Percentiles rank a stretch among this genome's conserved stretches.
Conservation (phyloP, 495 filamentous ascomycete species). For the Cercophora newfieldiana region DNA sequence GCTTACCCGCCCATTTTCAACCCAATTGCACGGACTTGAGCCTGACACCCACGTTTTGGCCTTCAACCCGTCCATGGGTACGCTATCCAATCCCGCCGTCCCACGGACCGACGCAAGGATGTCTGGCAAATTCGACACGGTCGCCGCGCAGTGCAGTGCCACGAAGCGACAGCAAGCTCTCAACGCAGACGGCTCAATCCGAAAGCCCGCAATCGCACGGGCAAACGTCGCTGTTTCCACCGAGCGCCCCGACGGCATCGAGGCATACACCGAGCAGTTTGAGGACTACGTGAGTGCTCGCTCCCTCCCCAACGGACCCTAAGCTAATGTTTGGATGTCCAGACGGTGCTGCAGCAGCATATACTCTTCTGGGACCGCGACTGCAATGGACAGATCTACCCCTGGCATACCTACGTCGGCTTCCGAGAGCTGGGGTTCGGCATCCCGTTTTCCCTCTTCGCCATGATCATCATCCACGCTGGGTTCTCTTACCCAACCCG, state of each 20-base stretch:
- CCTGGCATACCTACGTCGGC: conserved; percentile 53
- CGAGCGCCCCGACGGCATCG: conserved; percentile 35
- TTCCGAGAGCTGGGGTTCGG: conserved; percentile 55
- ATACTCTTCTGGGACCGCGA: conserved; percentile 51
- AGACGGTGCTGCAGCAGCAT: conserved; percentile 55
- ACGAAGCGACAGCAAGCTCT: conserved; percentile 21
- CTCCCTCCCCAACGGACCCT: not conserved
- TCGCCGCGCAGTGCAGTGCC: conserved; percentile 1
- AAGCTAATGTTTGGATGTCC: conserved; percentile 7
- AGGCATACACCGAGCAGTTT: conserved; percentile 11
- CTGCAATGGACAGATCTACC: conserved; percentile 53
- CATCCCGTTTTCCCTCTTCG: conserved; percentile 44
- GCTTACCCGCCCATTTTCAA: too few species aligned
- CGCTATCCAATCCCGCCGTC: too few species aligned
- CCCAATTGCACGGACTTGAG: too few species aligned
- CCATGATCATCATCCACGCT: conserved; percentile 49
- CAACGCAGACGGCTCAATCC: conserved; percentile 14
- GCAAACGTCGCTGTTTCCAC: conserved; percentile 40
- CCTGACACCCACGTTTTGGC: too few species aligned
- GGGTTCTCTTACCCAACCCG: conserved; percentile 55
- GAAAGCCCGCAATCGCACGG: conserved; percentile 31
- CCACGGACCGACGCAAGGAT: too few species aligned
- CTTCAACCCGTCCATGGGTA: too few species aligned
- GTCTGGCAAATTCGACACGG: conserved; percentile 10
- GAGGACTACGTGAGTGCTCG: conserved; percentile 8